A percentile compares a stretch with the other conserved stretches of the same genome.
Evolutionary conservation across 108 stramenopile genomes (phyloP).

Genomic region (Pseudonitzschia pungens): DNA sequence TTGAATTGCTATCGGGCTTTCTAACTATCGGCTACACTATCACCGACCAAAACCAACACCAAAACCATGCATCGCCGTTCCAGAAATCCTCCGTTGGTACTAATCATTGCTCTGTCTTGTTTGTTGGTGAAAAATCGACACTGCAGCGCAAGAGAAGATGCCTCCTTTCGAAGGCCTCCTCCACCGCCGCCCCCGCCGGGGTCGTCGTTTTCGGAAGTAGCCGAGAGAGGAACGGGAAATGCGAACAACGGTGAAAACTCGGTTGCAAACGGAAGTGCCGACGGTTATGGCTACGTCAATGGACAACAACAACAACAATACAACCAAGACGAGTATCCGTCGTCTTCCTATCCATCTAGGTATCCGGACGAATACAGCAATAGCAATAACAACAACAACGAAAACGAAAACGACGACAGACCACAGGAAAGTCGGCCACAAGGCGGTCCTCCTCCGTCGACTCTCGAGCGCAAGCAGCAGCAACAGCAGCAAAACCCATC

Average conservation of each 20-base stretch:
- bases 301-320: constrained; percentile 7
- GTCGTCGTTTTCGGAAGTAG: not conserved
- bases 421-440: not conserved
- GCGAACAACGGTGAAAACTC: not conserved
- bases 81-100: not conserved
- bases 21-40: too few species aligned
- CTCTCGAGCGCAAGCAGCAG: not conserved
- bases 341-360: not conserved
- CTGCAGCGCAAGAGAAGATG: constrained; percentile 4
- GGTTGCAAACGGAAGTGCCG: not conserved
- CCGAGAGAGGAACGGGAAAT: not conserved
- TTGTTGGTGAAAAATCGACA: not conserved
- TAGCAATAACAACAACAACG: not conserved
- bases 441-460: not conserved
- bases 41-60: too few species aligned
- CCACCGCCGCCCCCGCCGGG: not conserved
- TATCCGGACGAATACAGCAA: not conserved
- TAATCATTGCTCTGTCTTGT: not conserved
- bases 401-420: not conserved
- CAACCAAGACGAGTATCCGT: not conserved
- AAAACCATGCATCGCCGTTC: not conserved
- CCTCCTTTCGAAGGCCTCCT: constrained; percentile 1
- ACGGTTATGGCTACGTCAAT: not conserved
- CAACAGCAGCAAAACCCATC: not conserved
- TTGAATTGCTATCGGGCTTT: too few species aligned